Base-by-base conservation (phyloP, 73 alveolate species). In the Paraurostyla sp. region DNA sequence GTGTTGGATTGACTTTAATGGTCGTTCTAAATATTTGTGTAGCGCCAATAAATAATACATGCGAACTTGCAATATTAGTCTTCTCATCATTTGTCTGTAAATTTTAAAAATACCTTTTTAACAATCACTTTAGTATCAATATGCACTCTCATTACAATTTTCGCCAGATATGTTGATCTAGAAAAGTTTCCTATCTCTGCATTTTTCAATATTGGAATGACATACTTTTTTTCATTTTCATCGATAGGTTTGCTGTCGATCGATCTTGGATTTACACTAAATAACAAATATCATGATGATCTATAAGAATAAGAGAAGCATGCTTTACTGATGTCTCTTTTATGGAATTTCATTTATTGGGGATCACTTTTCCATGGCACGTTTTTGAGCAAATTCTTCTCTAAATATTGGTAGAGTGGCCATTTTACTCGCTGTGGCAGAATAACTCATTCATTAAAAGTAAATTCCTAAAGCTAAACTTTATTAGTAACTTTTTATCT, bases 261-360 rank as follows among this genome's bases (percentile, higher is more conserved):
- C 25, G 92, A 85, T 40, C 52, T 85, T 0, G 73, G 63, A n/a
- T 85, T 69, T 58, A 85, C 92, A 0, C 11, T 68, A 7, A 60
- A 36, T 29, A 25, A 63, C 62, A 76, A 38, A 29, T 40, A 73
- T 85, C 18, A 83, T 60, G 48, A 80, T 20, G 71, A 38, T 49
- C 81, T 27, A 15, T 63, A 49, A 50, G 86, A 73, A 43, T 45
- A 49, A 16, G 29, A 73, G 30, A 65, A 29, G 27, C 85, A 27
- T 43, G 78, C 82, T 16, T 30, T 73, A 0, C 27, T 27, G 27
- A 59, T 82, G 81, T 7, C 49, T 6, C 40, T 68, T 0, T 22
- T 90, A 0, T 90, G 95, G 95, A 81, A 82, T 71, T 16, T 90
- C 30, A 29, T 90, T 27, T 90, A 90, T 52, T 90, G 92, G 92